Evolutionary conservation across 139 green algal genomes (phyloP).

Genomic region (Tetratostichococcus sp.): DNA sequence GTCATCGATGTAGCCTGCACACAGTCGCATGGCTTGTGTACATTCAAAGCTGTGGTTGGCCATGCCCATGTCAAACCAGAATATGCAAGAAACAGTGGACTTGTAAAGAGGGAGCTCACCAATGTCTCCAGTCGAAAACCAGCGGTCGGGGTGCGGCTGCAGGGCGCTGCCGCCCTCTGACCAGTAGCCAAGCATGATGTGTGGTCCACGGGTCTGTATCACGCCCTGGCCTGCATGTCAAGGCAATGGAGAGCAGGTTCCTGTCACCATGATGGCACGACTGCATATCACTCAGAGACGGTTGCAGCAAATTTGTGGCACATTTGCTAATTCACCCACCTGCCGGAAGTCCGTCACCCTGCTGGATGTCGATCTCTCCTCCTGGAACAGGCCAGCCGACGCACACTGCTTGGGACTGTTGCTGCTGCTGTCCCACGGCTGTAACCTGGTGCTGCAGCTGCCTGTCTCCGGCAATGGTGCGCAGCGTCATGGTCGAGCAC

Average conservation of each 20-base stretch:
- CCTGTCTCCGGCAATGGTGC: background rate
- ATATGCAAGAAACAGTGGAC: too few relatives aligned
- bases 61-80: too few relatives aligned
- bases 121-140: background rate
- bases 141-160: background rate
- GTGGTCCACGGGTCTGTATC: slow-evolving; percentile 65
- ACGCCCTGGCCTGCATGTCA: slow-evolving; percentile 39
- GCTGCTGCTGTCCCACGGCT: background rate
- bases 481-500: slow-evolving; percentile 76
- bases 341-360: background rate
- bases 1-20: slow-evolving; percentile 36
- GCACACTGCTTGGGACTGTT: slow-evolving; percentile 9
- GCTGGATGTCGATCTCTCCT: slow-evolving; percentile 39
- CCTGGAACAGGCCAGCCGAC: slow-evolving; percentile 40
- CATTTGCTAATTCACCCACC: too few relatives aligned
- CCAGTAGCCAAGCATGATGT: slow-evolving; percentile 80
- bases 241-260: too few relatives aligned
- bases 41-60: too few relatives aligned
- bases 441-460: too few relatives aligned
- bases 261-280: too few relatives aligned
- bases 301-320: background rate
- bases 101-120: background rate
- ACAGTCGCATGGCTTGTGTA: too few relatives aligned
- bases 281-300: background rate
- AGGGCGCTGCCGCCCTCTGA: slow-evolving; percentile 9